Conservation (phyloP, 352 stramenopile genomes). For the Phytophthora tentaculata region DNA sequence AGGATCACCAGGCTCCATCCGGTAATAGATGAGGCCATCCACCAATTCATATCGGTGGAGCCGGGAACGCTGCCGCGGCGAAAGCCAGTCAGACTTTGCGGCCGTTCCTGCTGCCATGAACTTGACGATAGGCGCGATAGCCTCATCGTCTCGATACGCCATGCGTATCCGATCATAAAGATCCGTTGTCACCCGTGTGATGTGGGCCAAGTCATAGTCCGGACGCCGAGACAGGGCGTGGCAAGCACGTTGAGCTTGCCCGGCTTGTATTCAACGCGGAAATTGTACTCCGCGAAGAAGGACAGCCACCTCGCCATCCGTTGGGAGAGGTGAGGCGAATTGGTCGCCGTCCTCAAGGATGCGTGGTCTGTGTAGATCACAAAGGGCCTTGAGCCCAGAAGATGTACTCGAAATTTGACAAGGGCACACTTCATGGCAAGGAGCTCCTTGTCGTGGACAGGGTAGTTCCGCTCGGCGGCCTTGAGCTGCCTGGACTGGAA, state of each 20-base stretch:
- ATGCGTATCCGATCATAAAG: background rate
- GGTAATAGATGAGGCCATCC: background rate
- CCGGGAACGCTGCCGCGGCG: background rate
- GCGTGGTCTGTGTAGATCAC: too few relatives aligned
- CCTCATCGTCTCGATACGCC: background rate
- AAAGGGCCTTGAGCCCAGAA: too few relatives aligned
- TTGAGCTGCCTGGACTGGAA: too few relatives aligned
- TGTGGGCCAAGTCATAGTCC: background rate
- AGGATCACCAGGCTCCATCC: background rate
- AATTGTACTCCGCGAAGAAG: constrained; percentile 3
- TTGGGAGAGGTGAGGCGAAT: background rate
- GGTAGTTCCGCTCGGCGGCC: too few relatives aligned
- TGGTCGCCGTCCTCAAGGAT: background rate
- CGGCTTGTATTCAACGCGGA: constrained; percentile 4
- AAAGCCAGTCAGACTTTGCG: background rate
- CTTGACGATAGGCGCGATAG: background rate
- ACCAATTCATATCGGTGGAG: background rate
- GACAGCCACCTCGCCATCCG: background rate
- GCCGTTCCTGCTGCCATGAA: background rate
- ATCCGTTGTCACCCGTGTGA: background rate
- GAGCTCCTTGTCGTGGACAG: too few relatives aligned
- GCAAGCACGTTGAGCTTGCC: constrained; percentile 1
- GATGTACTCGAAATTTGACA: too few relatives aligned
- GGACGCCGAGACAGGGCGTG: background rate
- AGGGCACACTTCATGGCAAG: too few relatives aligned